Evolutionary conservation across 768 basidiomycete genomes (phyloP), one percentile per base, ranked within the genome.

Genomic region (Clitopilus hobsonii): DNA sequence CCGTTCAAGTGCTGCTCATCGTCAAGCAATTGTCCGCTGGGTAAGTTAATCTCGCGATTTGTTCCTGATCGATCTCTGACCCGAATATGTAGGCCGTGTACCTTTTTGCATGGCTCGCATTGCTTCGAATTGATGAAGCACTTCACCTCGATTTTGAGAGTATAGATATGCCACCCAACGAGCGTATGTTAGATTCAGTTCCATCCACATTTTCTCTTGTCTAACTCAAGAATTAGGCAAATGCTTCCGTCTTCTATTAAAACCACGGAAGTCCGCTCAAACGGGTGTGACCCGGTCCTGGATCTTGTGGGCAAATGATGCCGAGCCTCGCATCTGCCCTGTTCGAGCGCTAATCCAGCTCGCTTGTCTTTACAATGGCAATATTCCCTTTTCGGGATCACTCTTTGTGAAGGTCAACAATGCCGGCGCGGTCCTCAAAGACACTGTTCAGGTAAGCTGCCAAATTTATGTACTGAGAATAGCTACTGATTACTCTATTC

Each of bases 51-150:
- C 29, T 30, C 29, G 7, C 6, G 6, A 30, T 6, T 6, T 6
- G 7, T 6, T 30, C 29, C 29, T 6, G 14, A 49, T 25, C 24
- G 53, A 5, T 30, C 27, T 23, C 32, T 54, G 30, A n/a, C 41
- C 25, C 60, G 54, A 55, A 51, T 49, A n/a, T 11, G 50, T 30
- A 60, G 58, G 50, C 56, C 8, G 52, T 54, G 5, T 63, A 60
- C 53, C 54, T 63, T 5, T 52, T 63, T 51, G 60, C 62, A 14
- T 63, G 60, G 60, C 53, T 61, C 4, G 49, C 61, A 23, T 38
- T 62, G 18, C 53, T 62, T n/a, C 50, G 54, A 3, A 56, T 61
- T 29, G 59, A 62, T 10, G 62, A 63, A 52, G 58, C 56, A 11
- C 26, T 59, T 23, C 27, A 51, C 24, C 50, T 63, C 25, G 41